Percentiles rank a stretch among this genome's conserved stretches.
phyloP scores from a whole-genome alignment of 2,329 filamentous ascomycete genomes.

The Pseudocercospora crystallina region DNA sequence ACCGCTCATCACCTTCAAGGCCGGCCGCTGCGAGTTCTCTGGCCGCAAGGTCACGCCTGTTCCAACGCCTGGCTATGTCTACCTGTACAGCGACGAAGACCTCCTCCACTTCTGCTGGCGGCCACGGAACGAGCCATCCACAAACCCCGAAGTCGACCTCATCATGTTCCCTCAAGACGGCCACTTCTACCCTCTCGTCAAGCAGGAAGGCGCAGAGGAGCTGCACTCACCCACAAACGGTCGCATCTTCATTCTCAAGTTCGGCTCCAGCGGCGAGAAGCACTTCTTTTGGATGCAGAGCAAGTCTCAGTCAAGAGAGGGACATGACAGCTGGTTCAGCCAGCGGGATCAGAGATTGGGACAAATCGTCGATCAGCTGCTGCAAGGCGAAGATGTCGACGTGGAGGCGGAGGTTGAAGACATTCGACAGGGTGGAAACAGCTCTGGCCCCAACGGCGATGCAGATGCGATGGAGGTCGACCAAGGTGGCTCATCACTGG shows the following conservation, averaged over 20 bases:
- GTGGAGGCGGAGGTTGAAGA: constrained; percentile 66
- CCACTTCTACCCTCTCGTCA: constrained; percentile 66
- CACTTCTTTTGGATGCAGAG: constrained; percentile 97
- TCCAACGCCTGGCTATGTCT: constrained; percentile 79
- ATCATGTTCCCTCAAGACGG: constrained; percentile 92
- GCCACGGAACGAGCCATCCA: constrained; percentile 67
- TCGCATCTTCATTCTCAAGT: constrained; percentile 90
- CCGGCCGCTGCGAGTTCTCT: constrained; percentile 71
- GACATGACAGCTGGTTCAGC: constrained; percentile 76
- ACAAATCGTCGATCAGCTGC: constrained; percentile 76
- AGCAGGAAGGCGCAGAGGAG: constrained; percentile 50
- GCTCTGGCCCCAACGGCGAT: constrained; percentile 60
- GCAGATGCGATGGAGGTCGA: constrained; percentile 62
- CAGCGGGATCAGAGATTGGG: constrained; percentile 83
- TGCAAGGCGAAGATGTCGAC: constrained; percentile 88
- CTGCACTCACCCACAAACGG: constrained; percentile 72
- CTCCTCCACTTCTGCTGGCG: constrained; percentile 98
- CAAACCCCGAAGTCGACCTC: constrained; percentile 79
- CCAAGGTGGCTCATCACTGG: constrained; percentile 66
- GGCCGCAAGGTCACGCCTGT: constrained; percentile 70
- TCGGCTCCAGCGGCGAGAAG: constrained; percentile 85
- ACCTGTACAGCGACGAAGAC: constrained; percentile 91
- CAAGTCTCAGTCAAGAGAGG: constrained; percentile 71
- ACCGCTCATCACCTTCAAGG: constrained; percentile 94
- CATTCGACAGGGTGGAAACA: constrained; percentile 59